phyloP scores from a whole-genome alignment of 1,284 basidiomycete genomes.

The Leccinum fallax region DNA sequence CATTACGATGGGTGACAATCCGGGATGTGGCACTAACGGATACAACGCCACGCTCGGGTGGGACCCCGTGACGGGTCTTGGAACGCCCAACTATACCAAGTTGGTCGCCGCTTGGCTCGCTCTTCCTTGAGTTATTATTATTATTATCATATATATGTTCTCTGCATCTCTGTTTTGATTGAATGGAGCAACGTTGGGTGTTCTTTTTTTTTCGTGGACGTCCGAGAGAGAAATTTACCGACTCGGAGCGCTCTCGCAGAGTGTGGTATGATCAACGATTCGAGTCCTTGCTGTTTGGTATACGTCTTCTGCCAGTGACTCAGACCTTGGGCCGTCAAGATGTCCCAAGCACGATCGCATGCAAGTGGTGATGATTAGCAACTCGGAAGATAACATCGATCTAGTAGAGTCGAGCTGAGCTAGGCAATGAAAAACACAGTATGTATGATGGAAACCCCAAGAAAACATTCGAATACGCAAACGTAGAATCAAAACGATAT shows the following conservation, averaged over 20 bases:
- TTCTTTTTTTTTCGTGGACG: too few relatives aligned
- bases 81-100: constrained; percentile 34
- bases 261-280: too few relatives aligned
- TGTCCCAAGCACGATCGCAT: not conserved
- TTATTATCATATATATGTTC: too few relatives aligned
- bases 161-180: too few relatives aligned
- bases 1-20: constrained; percentile 43
- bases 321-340: too few relatives aligned
- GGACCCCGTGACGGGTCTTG: constrained; percentile 45
- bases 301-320: too few relatives aligned
- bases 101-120: constrained; percentile 23
- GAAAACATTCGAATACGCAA: not conserved
- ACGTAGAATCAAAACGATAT: not conserved
- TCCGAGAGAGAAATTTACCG: too few relatives aligned
- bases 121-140: constrained; percentile 16
- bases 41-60: constrained; percentile 38
- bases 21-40: constrained; percentile 40
- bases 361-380: not conserved
- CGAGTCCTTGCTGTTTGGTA: too few relatives aligned
- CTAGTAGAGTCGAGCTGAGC: not conserved
- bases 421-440: not conserved
- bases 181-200: too few relatives aligned
- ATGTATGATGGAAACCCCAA: not conserved
- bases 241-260: too few relatives aligned
- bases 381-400: not conserved